These are phyloP conservation scores for Yamadazyma olivae DNA, from an alignment of 805 yeast species.

Conservation along the genomic window DNA sequence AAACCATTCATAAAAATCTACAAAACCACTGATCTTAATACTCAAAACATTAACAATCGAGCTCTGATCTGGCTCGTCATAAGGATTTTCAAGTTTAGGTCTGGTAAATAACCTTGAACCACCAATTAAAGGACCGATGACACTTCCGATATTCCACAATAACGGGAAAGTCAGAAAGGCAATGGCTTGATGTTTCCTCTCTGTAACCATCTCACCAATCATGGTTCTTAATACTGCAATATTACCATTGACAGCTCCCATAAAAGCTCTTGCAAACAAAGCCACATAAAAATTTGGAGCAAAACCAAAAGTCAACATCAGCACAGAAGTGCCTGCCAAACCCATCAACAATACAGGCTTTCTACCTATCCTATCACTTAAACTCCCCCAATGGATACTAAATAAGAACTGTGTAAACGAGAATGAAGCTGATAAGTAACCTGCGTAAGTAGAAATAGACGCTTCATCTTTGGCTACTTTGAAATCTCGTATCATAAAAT, in stretches of 20 bases:
- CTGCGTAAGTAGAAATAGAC: slow-evolving; percentile 58
- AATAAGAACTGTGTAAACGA: slow-evolving; percentile 58
- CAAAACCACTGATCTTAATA: neutral
- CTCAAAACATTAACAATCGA: neutral
- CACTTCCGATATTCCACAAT: slow-evolving; percentile 58
- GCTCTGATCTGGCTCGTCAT: neutral
- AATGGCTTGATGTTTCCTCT: slow-evolving; percentile 56
- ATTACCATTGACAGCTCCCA: slow-evolving; percentile 63
- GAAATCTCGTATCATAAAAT: slow-evolving; percentile 61
- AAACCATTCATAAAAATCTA: slow-evolving; percentile 23
- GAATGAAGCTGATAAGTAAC: slow-evolving; percentile 60
- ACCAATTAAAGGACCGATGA: slow-evolving; percentile 60
- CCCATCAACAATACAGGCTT: slow-evolving; percentile 54
- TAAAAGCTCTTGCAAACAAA: slow-evolving; percentile 46
- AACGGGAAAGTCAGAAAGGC: slow-evolving; percentile 63
- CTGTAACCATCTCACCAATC: slow-evolving; percentile 57
- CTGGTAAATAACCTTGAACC: slow-evolving; percentile 49
- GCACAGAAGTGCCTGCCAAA: slow-evolving; percentile 47
- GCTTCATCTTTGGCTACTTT: slow-evolving; percentile 46
- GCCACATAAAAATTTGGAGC: slow-evolving; percentile 52
- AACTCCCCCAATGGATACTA: slow-evolving; percentile 58
- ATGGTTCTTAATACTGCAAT: slow-evolving; percentile 62
- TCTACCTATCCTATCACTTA: slow-evolving; percentile 55
- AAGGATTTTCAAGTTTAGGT: slow-evolving; percentile 22
- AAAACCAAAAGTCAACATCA: slow-evolving; percentile 52